Base-by-base conservation (phyloP, 2,329 filamentous ascomycete genomes). In the Sordariomycetes sp. region DNA sequence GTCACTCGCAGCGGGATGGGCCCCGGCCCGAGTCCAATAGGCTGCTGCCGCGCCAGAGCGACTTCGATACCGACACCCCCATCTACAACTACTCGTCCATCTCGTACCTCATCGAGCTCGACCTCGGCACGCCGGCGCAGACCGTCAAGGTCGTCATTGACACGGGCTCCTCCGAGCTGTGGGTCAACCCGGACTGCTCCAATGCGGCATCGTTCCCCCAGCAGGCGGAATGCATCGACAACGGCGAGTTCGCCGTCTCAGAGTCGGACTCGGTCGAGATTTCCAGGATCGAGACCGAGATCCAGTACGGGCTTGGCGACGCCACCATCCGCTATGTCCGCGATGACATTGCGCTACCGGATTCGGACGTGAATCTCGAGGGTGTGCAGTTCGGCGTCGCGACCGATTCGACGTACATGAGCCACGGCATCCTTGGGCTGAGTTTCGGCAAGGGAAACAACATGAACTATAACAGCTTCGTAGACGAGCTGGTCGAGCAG, bases 111-210 rank as follows among this genome's bases (percentile, higher is more conserved):
- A 71, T 74, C 53, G 68, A 73, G 18, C 59, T 76, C 22, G 60
- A 61, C 14, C 63, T 76, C 40, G 73, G 73, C 10, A 72, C 68
- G 0, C 73, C 73, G 4, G 65, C 66, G 5, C 71, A 74, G 58
- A 58, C 62, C 3, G 70, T 75, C 52, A 70, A 65, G 37, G 70
- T 75, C 60, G 68, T 71, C 60, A 68, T 76, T 54, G 73, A 76
- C 59, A 75, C 73, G 0, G 72, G 72, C 18, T 74, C 73, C 3
- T 65, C 67, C 10, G 72, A 75, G 62, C 66, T 74, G 5, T 76
- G 73, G 73, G 71, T 76, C 43, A 74, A 75, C 58, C 73, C 73
- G 7, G 64, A 68, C 8, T 76, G 73, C 62, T 24, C 18, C 53
- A 56, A 52, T 18, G 61, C 61, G 52, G 59, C 61, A 34, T 60